These are phyloP conservation scores for Artemisia argyi DNA, from an alignment of 129 eudicot species.

Conservation along the genomic window DNA sequence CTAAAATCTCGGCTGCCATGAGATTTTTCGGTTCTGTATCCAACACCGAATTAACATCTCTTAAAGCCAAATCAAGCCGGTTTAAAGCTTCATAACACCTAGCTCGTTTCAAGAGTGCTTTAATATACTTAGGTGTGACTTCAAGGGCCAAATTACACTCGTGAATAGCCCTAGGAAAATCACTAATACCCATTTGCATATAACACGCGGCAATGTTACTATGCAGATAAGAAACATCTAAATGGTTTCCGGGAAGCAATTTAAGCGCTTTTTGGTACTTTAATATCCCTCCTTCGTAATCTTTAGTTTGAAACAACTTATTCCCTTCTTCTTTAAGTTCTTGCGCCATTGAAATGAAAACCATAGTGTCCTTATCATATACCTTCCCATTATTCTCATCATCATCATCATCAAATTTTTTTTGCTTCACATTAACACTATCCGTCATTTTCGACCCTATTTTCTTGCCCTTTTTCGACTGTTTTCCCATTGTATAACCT, in stretches of 20 bases:
- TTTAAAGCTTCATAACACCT: constrained; percentile 87
- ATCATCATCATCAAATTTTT: constrained; percentile 31
- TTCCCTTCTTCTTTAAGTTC: constrained; percentile 88
- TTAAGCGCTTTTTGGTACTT: constrained; percentile 87
- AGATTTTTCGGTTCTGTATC: constrained; percentile 75
- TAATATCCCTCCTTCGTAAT: constrained; percentile 70
- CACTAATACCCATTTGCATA: constrained; percentile 84
- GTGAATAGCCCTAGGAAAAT: constrained; percentile 80
- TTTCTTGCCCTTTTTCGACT: constrained; percentile 55
- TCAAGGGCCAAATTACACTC: constrained; percentile 97
- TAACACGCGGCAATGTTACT: constrained; percentile 91
- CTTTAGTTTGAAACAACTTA: constrained; percentile 67
- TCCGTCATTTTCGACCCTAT: constrained; percentile 32
- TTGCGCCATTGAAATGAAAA: constrained; percentile 69
- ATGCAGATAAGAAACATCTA: constrained; percentile 70
- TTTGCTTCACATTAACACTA: constrained; percentile 38
- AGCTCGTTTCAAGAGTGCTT: constrained; percentile 94
- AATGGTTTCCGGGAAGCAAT: constrained; percentile 76
- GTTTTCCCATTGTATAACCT: constrained; percentile 57
- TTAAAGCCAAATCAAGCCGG: constrained; percentile 68
- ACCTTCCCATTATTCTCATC: constrained; percentile 33
- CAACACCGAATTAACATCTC: constrained; percentile 63
- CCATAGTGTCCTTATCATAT: constrained; percentile 62
- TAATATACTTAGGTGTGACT: constrained; percentile 75
- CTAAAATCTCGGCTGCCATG: constrained; percentile 74